Base-by-base conservation (phyloP, 306 rosid genomes). In the Trifolium pratense region DNA sequence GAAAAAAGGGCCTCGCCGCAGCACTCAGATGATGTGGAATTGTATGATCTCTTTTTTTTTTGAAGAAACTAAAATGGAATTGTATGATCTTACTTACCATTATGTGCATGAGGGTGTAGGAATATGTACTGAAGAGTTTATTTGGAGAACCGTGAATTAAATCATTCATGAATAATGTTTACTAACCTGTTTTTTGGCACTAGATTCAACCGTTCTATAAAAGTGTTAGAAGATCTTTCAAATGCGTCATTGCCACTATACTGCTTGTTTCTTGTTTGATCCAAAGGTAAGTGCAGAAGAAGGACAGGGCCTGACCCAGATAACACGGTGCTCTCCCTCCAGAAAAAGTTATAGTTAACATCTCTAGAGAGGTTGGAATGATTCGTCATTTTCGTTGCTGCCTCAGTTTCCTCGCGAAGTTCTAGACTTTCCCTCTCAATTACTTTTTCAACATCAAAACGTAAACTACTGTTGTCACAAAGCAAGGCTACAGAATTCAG, bases 301-400 rank as follows among this genome's bases (percentile, higher is more conserved):
- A 87, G 83, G 39, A 85, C 90, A 48, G 95, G 91, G 23, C 91
- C 95, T 9, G 91, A 85, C 59, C 90, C 90, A 60, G 87, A 66
- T 40, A 65, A 55, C 55, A 78, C 2, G 1, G 78, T 49, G 58
- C 69, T 84, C 26, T 75, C 87, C 66, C 82, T 86, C 88, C 84
- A 88, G 31, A 69, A 40, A 39, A 78, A 71, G n/a, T 73, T 82
- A 59, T 64, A 57, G 53, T 78, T 45, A 29, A 43, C 67, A 56
- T 80, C 81, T 61, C 68, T 32, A 34, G 34, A n/a, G 23, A 23
- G 12, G 11, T 51, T 25, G 18, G 68, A 16, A 56, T 57, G 71
- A 57, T 45, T 72, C 8, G 40, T 23, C 40, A 23, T 52, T 23
- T 71, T 84, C 4, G 52, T 39, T 20, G 37, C 29, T 4, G 14